Evolutionary conservation across 176 grass and related monocot species (phyloP).

Genomic region (Microstegium vimineum): DNA sequence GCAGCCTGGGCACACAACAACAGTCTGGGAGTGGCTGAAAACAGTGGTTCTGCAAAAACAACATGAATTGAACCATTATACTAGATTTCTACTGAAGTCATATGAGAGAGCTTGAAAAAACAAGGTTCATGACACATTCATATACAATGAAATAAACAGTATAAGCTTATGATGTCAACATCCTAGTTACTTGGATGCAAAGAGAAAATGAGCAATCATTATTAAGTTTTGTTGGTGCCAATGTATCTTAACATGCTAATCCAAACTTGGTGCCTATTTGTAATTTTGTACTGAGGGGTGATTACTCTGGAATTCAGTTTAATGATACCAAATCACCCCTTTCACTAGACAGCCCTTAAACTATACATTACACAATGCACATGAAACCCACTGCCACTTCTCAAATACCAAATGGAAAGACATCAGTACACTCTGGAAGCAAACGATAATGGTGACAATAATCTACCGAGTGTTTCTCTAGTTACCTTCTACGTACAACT

Average conservation of each 20-base stretch:
- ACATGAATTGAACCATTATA: neutral
- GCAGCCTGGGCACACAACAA: conserved; percentile 64
- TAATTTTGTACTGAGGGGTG: neutral
- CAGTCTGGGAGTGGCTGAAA: conserved; percentile 75
- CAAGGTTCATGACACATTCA: neutral
- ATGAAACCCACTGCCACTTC: neutral
- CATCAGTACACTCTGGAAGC: neutral
- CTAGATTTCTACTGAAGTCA: neutral
- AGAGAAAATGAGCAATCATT: neutral
- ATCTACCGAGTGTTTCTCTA: neutral
- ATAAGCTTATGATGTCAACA: neutral
- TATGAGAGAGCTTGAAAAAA: neutral
- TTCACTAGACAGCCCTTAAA: neutral
- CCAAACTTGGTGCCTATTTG: neutral
- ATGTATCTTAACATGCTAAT: neutral
- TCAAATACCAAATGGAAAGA: neutral
- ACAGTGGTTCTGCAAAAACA: conserved; percentile 54
- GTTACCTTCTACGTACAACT: neutral
- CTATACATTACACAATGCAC: neutral
- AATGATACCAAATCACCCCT: neutral
- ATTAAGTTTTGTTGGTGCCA: neutral
- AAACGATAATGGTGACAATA: neutral
- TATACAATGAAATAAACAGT: neutral
- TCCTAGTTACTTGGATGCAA: neutral
- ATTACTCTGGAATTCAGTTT: neutral